Conservation (phyloP, 371 early-diverging fungal genomes). For the Mortierella sp. region DNA sequence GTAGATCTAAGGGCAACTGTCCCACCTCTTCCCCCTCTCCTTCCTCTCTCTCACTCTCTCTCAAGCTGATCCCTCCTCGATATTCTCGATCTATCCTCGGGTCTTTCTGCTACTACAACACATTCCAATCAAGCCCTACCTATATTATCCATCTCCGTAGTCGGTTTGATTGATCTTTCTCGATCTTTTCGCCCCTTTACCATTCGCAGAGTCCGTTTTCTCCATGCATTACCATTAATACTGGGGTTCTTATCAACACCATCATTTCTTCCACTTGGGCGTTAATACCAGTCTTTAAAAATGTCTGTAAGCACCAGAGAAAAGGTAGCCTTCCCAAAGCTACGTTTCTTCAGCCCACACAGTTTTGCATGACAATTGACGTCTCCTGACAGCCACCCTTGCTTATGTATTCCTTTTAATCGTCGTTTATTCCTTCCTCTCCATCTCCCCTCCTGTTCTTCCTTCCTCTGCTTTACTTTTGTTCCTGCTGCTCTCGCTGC, state of each 20-base stretch:
- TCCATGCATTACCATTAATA: neutral
- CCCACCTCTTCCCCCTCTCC: neutral
- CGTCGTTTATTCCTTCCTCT: slow-evolving; percentile 5
- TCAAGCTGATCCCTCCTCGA: neutral
- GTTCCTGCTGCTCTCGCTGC: slow-evolving; percentile 10
- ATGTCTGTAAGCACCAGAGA: neutral
- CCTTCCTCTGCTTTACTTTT: neutral
- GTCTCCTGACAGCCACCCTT: neutral
- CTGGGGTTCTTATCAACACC: neutral
- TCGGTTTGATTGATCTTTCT: neutral
- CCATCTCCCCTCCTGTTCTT: neutral
- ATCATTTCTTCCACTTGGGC: neutral
- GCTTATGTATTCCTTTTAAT: neutral
- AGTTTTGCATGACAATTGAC: neutral
- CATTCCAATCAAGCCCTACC: neutral
- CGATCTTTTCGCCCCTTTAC: neutral
- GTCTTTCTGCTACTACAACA: neutral
- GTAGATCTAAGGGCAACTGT: neutral
- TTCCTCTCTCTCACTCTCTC: neutral
- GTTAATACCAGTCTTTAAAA: neutral
- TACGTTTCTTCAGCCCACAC: neutral
- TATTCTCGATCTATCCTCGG: slow-evolving; percentile 3
- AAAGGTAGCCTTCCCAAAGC: too few relatives aligned
- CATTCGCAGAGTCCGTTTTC: neutral
- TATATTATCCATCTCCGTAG: neutral